Evolutionary conservation across 2,329 filamentous ascomycete species (phyloP).

Genomic region (Tolypocladium nubicola): DNA sequence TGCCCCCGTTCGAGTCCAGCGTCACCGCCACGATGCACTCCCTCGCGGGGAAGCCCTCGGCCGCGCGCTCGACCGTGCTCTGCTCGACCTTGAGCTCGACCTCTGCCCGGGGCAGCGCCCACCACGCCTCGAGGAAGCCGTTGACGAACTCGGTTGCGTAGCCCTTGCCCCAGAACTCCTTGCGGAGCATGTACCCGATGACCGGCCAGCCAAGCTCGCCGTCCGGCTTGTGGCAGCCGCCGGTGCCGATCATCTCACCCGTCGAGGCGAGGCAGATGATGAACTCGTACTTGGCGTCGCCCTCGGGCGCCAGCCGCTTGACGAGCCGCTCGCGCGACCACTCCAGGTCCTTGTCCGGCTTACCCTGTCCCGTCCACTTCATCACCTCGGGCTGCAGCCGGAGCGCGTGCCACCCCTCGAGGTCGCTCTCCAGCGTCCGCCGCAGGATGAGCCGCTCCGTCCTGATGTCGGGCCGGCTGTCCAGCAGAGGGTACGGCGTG

Average conservation of each 20-base stretch:
- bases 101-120: conserved; percentile 34
- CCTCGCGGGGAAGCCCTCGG: conserved; percentile 12
- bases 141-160: conserved; percentile 45
- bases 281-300: conserved; percentile 44
- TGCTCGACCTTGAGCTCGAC: conserved; percentile 31
- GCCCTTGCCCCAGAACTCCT: conserved; percentile 43
- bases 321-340: conserved; percentile 31
- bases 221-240: conserved; percentile 27
- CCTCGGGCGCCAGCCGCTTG: conserved; percentile 34
- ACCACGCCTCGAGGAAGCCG: conserved; percentile 36
- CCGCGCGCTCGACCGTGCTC: conserved; percentile 20
- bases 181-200: conserved; percentile 46
- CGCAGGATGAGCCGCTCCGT: conserved; percentile 47
- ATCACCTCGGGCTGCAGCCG: conserved; percentile 52
- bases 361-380: conserved; percentile 39
- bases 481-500: conserved; percentile 27
- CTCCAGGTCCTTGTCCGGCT: conserved; percentile 30
- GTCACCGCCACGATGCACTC: conserved; percentile 37
- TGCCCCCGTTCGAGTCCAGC: conserved; percentile 37
- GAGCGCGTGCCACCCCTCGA: conserved; percentile 37
- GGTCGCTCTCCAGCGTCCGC: conserved; percentile 37
- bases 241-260: conserved; percentile 40
- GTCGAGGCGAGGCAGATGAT: conserved; percentile 36
- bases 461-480: conserved; percentile 25
- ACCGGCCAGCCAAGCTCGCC: conserved; percentile 42